Evolutionary conservation across 2,329 filamentous ascomycete genomes (phyloP).

Genomic region (Penicillium sp.): DNA sequence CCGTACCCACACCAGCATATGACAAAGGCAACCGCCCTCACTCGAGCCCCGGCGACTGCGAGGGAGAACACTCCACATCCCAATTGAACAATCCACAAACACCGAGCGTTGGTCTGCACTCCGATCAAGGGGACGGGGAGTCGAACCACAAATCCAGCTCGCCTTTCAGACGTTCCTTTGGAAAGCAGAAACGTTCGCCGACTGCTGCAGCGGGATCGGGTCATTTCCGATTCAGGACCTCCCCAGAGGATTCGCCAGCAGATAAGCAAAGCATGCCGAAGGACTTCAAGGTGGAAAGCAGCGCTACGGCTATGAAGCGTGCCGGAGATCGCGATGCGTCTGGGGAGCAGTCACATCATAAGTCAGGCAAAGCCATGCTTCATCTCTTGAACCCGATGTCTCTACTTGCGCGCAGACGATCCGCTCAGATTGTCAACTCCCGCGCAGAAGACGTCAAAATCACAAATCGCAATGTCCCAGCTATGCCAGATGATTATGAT

Average conservation of each 20-base stretch:
- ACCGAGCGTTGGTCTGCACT: conserved; percentile 20
- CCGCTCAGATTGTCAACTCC: conserved; percentile 51
- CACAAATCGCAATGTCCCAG: conserved; percentile 51
- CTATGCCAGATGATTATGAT: conserved; percentile 62
- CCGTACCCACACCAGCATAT: conserved; percentile 26
- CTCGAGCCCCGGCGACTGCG: conserved; percentile 34
- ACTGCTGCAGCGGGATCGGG: conserved; percentile 26
- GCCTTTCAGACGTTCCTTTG: conserved; percentile 39
- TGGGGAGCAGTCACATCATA: conserved; percentile 31
- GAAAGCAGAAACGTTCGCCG: conserved; percentile 35
- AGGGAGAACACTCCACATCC: conserved; percentile 23
- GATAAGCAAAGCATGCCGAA: conserved; percentile 24
- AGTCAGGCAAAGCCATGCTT: conserved; percentile 51
- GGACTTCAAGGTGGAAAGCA: conserved; percentile 29
- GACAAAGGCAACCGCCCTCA: conserved; percentile 31
- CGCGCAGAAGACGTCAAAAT: conserved; percentile 55
- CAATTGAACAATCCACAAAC: conserved; percentile 31
- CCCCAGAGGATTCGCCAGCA: conserved; percentile 28
- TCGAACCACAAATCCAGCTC: conserved; percentile 34
- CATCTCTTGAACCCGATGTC: conserved; percentile 64
- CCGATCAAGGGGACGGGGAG: conserved; percentile 30
- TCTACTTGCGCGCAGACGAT: conserved; percentile 58
- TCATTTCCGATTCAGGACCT: conserved; percentile 31
- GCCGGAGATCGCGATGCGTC: conserved; percentile 30
- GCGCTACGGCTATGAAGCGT: conserved; percentile 20